Conservation (phyloP, 805 yeast species). For the Naumovozyma baii region DNA sequence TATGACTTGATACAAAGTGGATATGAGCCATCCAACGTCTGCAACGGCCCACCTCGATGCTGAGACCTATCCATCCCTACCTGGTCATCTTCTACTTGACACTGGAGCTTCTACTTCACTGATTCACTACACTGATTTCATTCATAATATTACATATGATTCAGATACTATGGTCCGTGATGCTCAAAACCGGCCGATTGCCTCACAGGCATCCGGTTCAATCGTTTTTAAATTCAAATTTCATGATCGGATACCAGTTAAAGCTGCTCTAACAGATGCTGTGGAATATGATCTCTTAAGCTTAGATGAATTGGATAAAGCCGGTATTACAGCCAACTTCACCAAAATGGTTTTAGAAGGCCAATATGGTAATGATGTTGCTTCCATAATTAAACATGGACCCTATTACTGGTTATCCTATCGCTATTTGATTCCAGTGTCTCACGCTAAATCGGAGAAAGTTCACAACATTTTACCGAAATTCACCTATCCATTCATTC, state of each 20-base stretch:
- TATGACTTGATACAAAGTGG: neutral
- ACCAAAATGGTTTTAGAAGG: neutral
- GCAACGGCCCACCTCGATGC: neutral
- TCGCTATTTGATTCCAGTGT: neutral
- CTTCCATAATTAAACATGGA: neutral
- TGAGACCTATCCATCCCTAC: neutral
- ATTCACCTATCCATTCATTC: neutral
- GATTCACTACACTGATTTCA: neutral
- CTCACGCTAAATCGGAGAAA: neutral
- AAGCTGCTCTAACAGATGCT: neutral
- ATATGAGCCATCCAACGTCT: too few species aligned
- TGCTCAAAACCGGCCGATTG: neutral
- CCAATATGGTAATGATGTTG: neutral
- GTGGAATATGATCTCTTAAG: neutral
- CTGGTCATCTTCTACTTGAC: neutral
- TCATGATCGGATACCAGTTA: neutral
- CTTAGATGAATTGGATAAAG: neutral
- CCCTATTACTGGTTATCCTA: neutral
- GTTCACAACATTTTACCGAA: neutral
- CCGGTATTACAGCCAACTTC: neutral
- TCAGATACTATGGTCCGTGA: neutral
- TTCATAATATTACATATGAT: neutral
- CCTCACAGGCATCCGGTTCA: neutral
- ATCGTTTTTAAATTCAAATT: neutral
- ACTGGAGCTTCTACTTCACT: neutral